phyloP scores from a whole-genome alignment of 108 stramenopile genomes.

The Pseudonitzschia delicatissima region DNA sequence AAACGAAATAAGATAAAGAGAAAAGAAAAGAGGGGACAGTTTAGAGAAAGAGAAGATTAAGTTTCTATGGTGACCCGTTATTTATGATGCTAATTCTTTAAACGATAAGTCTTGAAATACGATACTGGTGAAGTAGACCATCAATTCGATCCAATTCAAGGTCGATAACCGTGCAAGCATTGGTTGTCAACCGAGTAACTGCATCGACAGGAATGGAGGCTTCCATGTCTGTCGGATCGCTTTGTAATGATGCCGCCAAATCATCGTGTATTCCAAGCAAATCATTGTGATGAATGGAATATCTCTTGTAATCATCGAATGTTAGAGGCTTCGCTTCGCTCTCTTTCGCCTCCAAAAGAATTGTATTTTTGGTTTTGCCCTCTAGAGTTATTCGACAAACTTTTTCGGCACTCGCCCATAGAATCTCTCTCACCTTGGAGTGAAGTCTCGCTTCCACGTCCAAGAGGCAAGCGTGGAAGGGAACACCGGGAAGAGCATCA shows the following conservation, averaged over 20 bases:
- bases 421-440: slow-evolving; percentile 32
- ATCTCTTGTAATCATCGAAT: slow-evolving; percentile 27
- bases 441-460: slow-evolving; percentile 29
- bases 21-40: slow-evolving; percentile 17
- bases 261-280: slow-evolving; percentile 46
- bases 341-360: background rate
- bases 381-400: background rate
- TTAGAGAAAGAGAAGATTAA: background rate
- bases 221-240: background rate
- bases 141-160: slow-evolving; percentile 15
- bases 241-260: slow-evolving; percentile 18
- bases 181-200: slow-evolving; percentile 17
- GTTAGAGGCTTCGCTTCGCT: background rate
- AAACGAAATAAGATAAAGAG: slow-evolving; percentile 50
- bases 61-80: background rate
- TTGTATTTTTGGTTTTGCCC: background rate
- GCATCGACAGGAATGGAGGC: slow-evolving; percentile 9
- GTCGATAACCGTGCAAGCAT: slow-evolving; percentile 12
- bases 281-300: slow-evolving; percentile 51
- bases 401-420: slow-evolving; percentile 10
- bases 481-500: slow-evolving; percentile 27
- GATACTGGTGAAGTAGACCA: slow-evolving; percentile 6
- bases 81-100: background rate
- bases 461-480: slow-evolving; percentile 30
- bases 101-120: background rate